Conservation (phyloP, 768 basidiomycete genomes). For the Fomitopsis serialis region DNA sequence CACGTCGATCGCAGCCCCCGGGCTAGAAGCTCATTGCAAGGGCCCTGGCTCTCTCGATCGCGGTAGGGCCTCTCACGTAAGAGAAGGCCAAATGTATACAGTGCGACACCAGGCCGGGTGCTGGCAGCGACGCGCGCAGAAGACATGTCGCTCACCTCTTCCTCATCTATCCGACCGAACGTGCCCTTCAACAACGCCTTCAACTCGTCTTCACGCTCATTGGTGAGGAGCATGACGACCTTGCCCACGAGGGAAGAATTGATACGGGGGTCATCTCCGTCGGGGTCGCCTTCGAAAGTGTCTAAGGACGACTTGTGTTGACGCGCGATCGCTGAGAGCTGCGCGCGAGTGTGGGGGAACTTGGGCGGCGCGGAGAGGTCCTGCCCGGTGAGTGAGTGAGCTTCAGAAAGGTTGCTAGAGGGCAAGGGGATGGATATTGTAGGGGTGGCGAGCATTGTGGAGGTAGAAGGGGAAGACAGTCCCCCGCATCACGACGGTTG, state of each 20-base stretch:
- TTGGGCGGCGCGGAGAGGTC: slow-evolving; percentile 27
- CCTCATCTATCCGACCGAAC: slow-evolving; percentile 57
- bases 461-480: background rate
- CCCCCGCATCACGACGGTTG: slow-evolving; percentile 5
- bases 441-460: slow-evolving; percentile 18
- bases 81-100: background rate
- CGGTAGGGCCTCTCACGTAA: background rate
- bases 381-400: slow-evolving; percentile 10
- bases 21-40: no score
- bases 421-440: slow-evolving; percentile 21
- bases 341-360: slow-evolving; percentile 81
- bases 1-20: no score
- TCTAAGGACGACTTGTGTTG: slow-evolving; percentile 65
- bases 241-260: slow-evolving; percentile 58
- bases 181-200: slow-evolving; percentile 67
- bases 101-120: background rate
- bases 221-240: slow-evolving; percentile 66
- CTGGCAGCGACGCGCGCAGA: background rate
- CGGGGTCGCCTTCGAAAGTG: slow-evolving; percentile 50
- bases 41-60: no score
- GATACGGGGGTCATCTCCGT: slow-evolving; percentile 51
- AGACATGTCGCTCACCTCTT: slow-evolving; percentile 43
- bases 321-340: slow-evolving; percentile 67
- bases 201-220: slow-evolving; percentile 85
- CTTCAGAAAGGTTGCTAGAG: slow-evolving; percentile 13